Base-by-base conservation (phyloP, 169 alveolate genomes). In the Babesia ovata region DNA sequence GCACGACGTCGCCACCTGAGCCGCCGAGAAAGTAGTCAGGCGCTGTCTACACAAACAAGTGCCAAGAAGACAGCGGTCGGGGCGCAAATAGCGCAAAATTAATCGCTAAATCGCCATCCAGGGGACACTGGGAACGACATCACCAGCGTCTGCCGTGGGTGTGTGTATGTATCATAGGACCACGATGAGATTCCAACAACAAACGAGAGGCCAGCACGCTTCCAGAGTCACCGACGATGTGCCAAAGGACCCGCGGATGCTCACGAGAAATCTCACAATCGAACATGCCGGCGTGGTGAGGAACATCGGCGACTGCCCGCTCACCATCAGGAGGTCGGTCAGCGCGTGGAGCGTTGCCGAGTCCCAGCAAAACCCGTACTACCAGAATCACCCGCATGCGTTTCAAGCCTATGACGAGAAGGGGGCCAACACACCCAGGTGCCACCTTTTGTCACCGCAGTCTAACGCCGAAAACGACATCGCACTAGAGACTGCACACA, bases 401-500 rank as follows among this genome's bases (percentile, higher is more conserved):
- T 26, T 39, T 29, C 26, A 50, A 8, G 76, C 7, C 4, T 63
- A 67, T 12, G 33, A 65, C 17, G 54, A 21, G 2, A 44, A 58
- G 26, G 52, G 44, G 26, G 76, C 76, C 24, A 54, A 52, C 60
- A 67, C 76, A 2, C 76, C 76, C 39, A 29, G 57, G 42, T 45
- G 29, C 60, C 76, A 67, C 53, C 13, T 54, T 11, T 22, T 21
- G 12, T 36, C 76, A n/a, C 45, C 44, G 14, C 50, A 56, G 22
- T 67, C 76, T 0, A 29, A 67, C 24, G 7, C 9, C 28, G 65
- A 54, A 33, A 13, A 14, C 46, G 33, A 65, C 46, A 26, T 60
- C 21, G 76, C 44, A 19, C n/a, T 67, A 10, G 66, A 67, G 33
- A 67, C 76, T 52, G 76, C 53, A 22, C 76, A 67, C 58, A 45